Evolutionary conservation across 1,284 basidiomycete genomes (phyloP).

Genomic region (Cerrena zonata): DNA sequence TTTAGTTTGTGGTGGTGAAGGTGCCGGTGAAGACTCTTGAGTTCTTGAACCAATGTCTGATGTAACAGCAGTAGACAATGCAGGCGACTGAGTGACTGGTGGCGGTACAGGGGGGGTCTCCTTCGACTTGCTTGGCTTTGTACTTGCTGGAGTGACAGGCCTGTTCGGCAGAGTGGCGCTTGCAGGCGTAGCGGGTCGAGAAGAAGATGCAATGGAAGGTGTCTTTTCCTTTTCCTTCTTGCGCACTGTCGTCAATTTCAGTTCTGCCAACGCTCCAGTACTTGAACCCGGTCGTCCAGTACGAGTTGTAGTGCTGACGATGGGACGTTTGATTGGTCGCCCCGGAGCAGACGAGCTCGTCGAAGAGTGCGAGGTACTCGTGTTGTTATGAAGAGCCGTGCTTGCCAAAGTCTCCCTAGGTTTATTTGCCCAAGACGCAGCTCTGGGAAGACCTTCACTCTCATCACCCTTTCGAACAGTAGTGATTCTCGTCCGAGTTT

Average conservation of each 20-base stretch:
- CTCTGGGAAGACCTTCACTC: conserved; percentile 68
- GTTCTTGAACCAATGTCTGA: conserved; percentile 32
- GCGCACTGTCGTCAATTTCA: conserved; percentile 30
- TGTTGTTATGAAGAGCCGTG: conserved; percentile 27
- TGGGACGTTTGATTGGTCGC: conserved; percentile 8
- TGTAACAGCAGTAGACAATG: conserved; percentile 38
- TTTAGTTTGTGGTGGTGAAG: conserved; percentile 12
- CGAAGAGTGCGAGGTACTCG: conserved; percentile 18
- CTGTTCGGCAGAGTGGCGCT: conserved; percentile 33
- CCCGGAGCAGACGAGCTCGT: conserved; percentile 19
- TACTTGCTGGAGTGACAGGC: conserved; percentile 42
- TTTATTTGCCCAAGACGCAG: conserved; percentile 78
- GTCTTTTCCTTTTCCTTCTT: conserved; percentile 36
- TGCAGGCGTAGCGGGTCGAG: conserved; percentile 59
- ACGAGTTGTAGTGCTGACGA: conserved; percentile 17
- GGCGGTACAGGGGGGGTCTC: conserved; percentile 27
- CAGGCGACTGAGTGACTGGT: conserved; percentile 43
- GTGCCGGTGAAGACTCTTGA: conserved; percentile 21
- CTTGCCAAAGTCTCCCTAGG: conserved; percentile 19
- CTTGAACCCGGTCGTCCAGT: conserved; percentile 26
- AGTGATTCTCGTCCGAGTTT: conserved; percentile 50
- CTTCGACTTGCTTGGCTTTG: conserved; percentile 37
- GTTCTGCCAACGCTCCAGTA: conserved; percentile 29
- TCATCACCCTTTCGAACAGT: conserved; percentile 53
- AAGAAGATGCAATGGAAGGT: conserved; percentile 50